Percentiles rank a stretch among this genome's conserved stretches.
Conservation (phyloP, 169 alveolate species). For the Eimeria falciformis region DNA sequence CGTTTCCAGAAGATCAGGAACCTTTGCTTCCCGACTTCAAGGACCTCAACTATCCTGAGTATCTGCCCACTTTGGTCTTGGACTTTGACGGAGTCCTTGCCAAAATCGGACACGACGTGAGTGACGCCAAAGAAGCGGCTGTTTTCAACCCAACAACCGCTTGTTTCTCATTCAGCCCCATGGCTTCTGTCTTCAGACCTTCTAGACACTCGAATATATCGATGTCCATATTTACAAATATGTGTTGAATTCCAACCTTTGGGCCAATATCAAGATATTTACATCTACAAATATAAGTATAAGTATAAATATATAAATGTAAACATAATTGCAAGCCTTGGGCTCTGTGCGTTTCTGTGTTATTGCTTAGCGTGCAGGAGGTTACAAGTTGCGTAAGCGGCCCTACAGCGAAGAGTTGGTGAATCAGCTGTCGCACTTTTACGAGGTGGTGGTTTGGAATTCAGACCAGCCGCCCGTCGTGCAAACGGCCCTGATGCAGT, state of each 20-base stretch:
- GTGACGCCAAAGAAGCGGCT: background rate
- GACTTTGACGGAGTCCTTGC: slow-evolving; percentile 92
- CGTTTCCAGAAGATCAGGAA: slow-evolving; percentile 71
- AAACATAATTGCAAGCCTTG: too few relatives aligned
- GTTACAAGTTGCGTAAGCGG: slow-evolving; percentile 94
- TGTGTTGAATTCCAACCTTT: background rate
- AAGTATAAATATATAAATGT: background rate
- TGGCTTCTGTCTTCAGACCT: too few relatives aligned
- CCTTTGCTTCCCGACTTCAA: slow-evolving; percentile 92
- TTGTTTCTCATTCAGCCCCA: too few relatives aligned
- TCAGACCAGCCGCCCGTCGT: slow-evolving; percentile 93
- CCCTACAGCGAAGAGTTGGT: slow-evolving; percentile 95
- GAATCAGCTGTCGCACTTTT: slow-evolving; percentile 90
- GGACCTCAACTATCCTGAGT: slow-evolving; percentile 91
- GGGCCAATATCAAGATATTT: background rate
- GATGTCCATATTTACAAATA: too few relatives aligned
- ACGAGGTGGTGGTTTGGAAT: slow-evolving; percentile 95
- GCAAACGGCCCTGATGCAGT: slow-evolving; percentile 88
- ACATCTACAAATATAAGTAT: background rate
- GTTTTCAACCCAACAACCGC: too few relatives aligned
- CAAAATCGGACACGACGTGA: slow-evolving; percentile 87
- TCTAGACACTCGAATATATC: too few relatives aligned
- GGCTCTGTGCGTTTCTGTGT: background rate
- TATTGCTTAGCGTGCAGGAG: slow-evolving; percentile 76
- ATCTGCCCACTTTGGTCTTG: slow-evolving; percentile 93